Evolutionary conservation across 495 filamentous ascomycete species (phyloP), one percentile per base, ranked within the genome.

Genomic region (Ramalina intermedia): DNA sequence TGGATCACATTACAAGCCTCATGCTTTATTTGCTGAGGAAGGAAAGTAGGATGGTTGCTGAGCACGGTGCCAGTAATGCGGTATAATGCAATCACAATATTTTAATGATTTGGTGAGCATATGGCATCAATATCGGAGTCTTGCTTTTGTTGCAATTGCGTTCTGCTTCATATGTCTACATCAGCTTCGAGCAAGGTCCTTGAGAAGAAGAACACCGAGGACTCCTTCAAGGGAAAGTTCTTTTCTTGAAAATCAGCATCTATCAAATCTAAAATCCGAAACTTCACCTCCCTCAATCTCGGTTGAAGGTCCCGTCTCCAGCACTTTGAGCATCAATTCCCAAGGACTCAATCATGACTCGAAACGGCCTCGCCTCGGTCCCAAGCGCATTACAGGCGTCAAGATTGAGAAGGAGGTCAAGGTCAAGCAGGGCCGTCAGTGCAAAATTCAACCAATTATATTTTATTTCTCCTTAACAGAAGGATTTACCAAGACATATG

Each of bases 401-500:
- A 63, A 55, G 39, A n/a, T 33, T 21, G 11, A 50, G 12, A 54
- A 55, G 33, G 36, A 39, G 29, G n/a, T 36, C 4, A 57, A 48
- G 24, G 17, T 6, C 33, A 37, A 43, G 58, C 17, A 26, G 60
- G 44, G 50, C 54, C 1, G 52, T 53, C 29, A 18, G 55, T 50
- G 18, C 68, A 68, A 46, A 35, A 78, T 94, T 36, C 87, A 94
- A 58, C 73, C 81, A 1, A 64, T 94, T 18, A 69, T 96, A 2
- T 96, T 96, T 68, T 96, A 78, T 62, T 87, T 85, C 6, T 91
- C 87, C 7, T 67, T 95, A 51, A 90, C 83, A 17, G 29, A 33
- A 33, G 83, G 75, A 13, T 82, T 73, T 35, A 96, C 89, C 17
- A 81, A 89, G 55, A 74, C 72, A 52, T 75, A 73, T 54, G 81